These are phyloP conservation scores for Xylaria palmicola DNA, from an alignment of 495 filamentous ascomycete species.

Conservation along the genomic window DNA sequence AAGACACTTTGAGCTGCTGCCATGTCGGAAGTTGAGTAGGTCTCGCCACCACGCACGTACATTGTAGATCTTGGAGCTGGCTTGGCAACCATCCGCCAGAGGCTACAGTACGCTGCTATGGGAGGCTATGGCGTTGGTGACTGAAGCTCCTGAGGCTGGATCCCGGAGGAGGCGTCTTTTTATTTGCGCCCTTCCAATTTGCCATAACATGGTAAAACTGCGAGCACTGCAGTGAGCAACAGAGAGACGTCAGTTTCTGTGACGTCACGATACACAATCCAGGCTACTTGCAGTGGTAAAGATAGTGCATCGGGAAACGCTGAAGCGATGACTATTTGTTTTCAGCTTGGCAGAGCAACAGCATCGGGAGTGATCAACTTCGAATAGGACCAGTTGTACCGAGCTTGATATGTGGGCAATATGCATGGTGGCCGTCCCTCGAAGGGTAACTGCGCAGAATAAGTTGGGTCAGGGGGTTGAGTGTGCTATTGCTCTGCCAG, in stretches of 20 bases:
- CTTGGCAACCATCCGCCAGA: conserved; percentile 53
- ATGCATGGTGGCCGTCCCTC: background rate
- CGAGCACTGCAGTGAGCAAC: conserved; percentile 61
- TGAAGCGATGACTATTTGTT: conserved; percentile 9
- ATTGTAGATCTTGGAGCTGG: conserved; percentile 38
- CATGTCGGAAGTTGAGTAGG: conserved; percentile 46
- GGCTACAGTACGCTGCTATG: conserved; percentile 23
- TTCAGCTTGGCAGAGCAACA: conserved; percentile 16
- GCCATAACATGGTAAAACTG: conserved; percentile 45
- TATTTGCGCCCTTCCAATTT: conserved; percentile 22
- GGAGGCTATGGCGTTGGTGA: conserved; percentile 22
- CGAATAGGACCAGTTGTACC: background rate
- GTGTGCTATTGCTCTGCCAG: conserved; percentile 14
- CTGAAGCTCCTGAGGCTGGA: conserved; percentile 27
- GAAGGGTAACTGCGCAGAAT: background rate
- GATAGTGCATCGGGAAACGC: conserved; percentile 5
- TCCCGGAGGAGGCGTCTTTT: conserved; percentile 26
- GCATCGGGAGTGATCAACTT: background rate
- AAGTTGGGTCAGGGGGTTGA: conserved; percentile 7
- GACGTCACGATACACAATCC: background rate
- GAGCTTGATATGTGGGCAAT: background rate
- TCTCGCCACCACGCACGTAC: conserved; percentile 40
- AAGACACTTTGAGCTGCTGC: conserved; percentile 22
- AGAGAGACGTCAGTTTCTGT: conserved; percentile 13
- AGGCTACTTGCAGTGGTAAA: background rate